Conservation (phyloP, 2,329 filamentous ascomycete species). For the Graphilbum fragrans region DNA sequence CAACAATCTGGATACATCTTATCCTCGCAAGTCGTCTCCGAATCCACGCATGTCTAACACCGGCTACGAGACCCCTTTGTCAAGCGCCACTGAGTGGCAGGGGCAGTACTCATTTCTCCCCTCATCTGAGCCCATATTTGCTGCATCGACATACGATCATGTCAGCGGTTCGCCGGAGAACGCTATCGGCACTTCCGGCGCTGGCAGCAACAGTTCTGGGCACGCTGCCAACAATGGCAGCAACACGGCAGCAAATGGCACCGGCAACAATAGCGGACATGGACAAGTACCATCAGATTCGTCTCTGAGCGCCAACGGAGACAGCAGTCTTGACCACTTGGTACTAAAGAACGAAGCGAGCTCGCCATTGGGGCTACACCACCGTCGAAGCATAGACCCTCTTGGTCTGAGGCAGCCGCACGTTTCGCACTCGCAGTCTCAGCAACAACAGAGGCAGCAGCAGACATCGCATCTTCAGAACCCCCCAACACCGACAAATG, state of each 20-base stretch:
- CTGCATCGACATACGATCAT: conserved; percentile 29
- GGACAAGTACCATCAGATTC: too few relatives aligned
- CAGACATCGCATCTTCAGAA: conserved; percentile 10
- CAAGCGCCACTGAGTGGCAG: conserved; percentile 45
- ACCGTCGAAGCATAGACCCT: conserved; percentile 25
- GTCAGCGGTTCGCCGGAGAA: conserved; percentile 21
- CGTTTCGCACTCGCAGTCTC: conserved; percentile 20
- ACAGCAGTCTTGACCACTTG: conserved; percentile 20
- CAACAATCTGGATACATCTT: conserved; percentile 36
- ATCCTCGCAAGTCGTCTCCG: conserved; percentile 28
- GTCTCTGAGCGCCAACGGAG: not conserved
- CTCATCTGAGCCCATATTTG: conserved; percentile 31
- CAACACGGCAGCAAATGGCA: too few relatives aligned
- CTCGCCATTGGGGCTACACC: conserved; percentile 19
- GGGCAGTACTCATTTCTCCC: conserved; percentile 39
- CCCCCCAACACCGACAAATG: not conserved
- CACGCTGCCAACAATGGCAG: not conserved
- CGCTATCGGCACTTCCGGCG: not conserved
- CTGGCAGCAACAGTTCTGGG: not conserved
- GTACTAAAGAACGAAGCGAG: conserved; percentile 47
- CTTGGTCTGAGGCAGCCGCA: conserved; percentile 23
- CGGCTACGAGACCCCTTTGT: conserved; percentile 35
- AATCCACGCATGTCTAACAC: conserved; percentile 44
- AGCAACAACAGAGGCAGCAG: conserved; percentile 18
- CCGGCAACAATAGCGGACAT: not conserved